These are phyloP conservation scores for Clarireedia homoeocarpa DNA, from an alignment of 2,329 filamentous ascomycete species.

Conservation along the genomic window DNA sequence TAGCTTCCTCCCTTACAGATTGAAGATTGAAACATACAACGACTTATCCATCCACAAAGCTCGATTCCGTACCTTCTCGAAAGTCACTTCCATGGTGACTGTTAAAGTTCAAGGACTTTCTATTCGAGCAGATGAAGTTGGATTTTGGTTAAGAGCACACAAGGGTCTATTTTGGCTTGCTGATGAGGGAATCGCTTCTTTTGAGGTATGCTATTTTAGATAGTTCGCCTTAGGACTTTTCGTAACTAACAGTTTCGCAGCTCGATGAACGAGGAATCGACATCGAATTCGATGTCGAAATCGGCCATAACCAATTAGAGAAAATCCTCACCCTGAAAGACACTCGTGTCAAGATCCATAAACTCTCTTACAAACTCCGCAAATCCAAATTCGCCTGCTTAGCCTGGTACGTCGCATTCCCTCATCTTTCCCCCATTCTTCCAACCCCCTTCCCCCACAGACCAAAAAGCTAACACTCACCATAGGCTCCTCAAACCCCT, in stretches of 20 bases:
- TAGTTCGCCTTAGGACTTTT: background rate
- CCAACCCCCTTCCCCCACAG: background rate
- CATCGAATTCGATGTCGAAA: slow-evolving; percentile 75
- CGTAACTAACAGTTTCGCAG: background rate
- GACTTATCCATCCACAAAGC: slow-evolving; percentile 80
- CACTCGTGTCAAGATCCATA: slow-evolving; percentile 77
- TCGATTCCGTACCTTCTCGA: slow-evolving; percentile 55
- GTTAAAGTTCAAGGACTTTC: slow-evolving; percentile 78
- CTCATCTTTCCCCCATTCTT: background rate
- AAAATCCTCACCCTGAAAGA: slow-evolving; percentile 70
- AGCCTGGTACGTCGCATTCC: slow-evolving; percentile 45
- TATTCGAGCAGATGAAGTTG: slow-evolving; percentile 75
- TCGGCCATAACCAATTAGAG: slow-evolving; percentile 70
- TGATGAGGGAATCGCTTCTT: slow-evolving; percentile 79
- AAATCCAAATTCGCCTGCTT: slow-evolving; percentile 71
- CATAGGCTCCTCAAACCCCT: slow-evolving; percentile 64
- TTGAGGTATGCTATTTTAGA: slow-evolving; percentile 38
- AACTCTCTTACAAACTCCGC: slow-evolving; percentile 70
- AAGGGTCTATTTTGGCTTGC: slow-evolving; percentile 65
- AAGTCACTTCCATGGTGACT: slow-evolving; percentile 62
- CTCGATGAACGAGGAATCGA: slow-evolving; percentile 85
- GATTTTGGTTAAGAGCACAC: slow-evolving; percentile 81
- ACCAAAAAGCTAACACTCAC: background rate
- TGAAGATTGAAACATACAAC: slow-evolving; percentile 77
- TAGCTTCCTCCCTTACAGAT: slow-evolving; percentile 80